phyloP scores from a whole-genome alignment of 2,329 filamentous ascomycete genomes.

The Hypoxylon sp. region DNA sequence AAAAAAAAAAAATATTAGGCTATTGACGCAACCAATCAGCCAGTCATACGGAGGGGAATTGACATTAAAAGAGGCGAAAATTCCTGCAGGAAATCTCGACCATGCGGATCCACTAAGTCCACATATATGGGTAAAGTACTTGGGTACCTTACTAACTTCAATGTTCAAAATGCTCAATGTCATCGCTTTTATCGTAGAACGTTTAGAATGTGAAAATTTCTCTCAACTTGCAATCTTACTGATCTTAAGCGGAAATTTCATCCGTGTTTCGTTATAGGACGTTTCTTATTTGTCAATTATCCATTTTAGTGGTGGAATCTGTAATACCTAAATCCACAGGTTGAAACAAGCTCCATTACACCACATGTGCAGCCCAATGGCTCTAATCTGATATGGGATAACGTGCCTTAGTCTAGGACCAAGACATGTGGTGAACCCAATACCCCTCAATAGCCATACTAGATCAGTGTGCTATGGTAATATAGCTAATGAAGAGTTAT shows the following conservation, averaged over 20 bases:
- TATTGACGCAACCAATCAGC: conserved; percentile 34
- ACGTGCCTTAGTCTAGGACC: not conserved
- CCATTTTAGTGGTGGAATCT: not conserved
- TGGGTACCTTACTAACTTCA: not conserved
- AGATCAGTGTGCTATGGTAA: not conserved
- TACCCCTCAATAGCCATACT: not conserved
- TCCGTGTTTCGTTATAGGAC: not conserved
- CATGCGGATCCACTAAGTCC: conserved; percentile 23
- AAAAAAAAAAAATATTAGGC: conserved; percentile 37
- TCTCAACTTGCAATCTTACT: not conserved
- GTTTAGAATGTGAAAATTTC: not conserved
- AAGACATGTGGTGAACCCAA: not conserved
- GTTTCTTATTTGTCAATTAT: not conserved
- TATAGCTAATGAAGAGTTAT: too few relatives aligned
- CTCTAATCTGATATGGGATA: not conserved
- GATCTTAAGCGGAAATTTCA: not conserved
- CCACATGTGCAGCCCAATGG: too few relatives aligned
- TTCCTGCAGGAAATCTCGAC: conserved; percentile 42
- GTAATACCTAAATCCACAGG: not conserved
- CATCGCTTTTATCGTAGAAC: not conserved
- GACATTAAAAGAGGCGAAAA: conserved; percentile 38
- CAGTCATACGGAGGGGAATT: conserved; percentile 34
- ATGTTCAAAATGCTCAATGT: too few relatives aligned
- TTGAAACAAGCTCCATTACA: too few relatives aligned
- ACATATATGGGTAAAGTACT: conserved; percentile 5